Evolutionary conservation across 257 asterid species (phyloP), one percentile per base, ranked within the genome.

Genomic region (Solanum habrochaites): DNA sequence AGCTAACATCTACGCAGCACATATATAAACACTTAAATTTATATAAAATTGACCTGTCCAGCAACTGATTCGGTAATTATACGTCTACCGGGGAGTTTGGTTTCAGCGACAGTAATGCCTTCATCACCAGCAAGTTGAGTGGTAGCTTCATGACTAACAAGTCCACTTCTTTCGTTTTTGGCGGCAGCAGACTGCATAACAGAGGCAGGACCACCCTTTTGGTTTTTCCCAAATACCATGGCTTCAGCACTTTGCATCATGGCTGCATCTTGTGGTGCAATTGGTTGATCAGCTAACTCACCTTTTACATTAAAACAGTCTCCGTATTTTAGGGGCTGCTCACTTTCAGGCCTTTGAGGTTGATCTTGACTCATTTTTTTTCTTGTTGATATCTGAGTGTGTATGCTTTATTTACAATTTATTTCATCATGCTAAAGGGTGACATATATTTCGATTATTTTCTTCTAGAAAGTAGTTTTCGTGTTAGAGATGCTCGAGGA

Each of bases 241-340:
- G 91, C 4, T 35, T 72, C 95, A 2, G 94, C 98, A 2, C 93
- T 86, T 89, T 95, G 94, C 96, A 93, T 94, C 94, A 94, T 87
- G n/a, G 98, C 91, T 1, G 98, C 98, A 66, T 94, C 96, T 70
- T 90, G 81, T 0, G 98, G 98, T 8, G 94, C 92, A 16, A 93
- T 83, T 2, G 95, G 90, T 86, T 92, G 89, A 20, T 80, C 77
- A 1, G 98, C 92, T 27, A 95, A 91, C 40, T 91, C 94, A n/a
- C 94, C 95, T 82, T 91, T 88, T 5, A 94, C 95, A 0, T 40
- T 83, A 52, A 94, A 94, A 23, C 92, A 90, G 64, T 93, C 96
- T 32, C 97, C 93, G 56, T 92, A 93, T 81, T 92, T 92, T 73
- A 93, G 64, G 56, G 98, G 90, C 64, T 47, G 42, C 42, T 80